Percentiles rank a stretch among this genome's conserved stretches.
Conservation (phyloP, 192 early-diverging fungal genomes). For the Jimgerdemannia flammicorona region DNA sequence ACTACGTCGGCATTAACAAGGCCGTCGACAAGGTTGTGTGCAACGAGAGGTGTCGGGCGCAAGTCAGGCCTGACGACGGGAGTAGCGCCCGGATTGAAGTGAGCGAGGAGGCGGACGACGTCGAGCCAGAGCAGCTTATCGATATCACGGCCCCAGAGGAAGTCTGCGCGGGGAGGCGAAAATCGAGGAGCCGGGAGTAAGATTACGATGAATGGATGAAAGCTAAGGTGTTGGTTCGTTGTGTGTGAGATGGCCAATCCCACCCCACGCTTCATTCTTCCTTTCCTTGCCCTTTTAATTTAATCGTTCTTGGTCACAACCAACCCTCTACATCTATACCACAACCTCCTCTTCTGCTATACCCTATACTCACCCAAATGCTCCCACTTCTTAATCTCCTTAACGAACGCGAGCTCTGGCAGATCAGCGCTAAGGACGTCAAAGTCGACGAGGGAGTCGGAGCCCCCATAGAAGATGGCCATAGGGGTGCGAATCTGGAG, state of each 20-base stretch:
- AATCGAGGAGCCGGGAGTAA: background rate
- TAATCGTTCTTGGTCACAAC: background rate
- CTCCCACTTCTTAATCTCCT: slow-evolving; percentile 71
- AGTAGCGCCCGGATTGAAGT: slow-evolving; percentile 23
- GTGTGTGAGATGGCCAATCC: background rate
- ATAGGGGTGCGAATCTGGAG: slow-evolving; percentile 81
- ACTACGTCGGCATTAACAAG: too few species aligned
- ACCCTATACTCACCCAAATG: slow-evolving; percentile 38
- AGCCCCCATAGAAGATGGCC: slow-evolving; percentile 89
- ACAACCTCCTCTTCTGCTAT: too few species aligned
- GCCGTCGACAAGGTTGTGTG: background rate
- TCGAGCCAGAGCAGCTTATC: slow-evolving; percentile 42
- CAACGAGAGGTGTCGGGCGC: too few species aligned
- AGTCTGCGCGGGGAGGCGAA: slow-evolving; percentile 19
- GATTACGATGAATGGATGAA: too few species aligned
- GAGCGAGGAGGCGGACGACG: slow-evolving; percentile 30
- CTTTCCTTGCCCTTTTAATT: background rate
- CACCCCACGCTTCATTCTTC: background rate
- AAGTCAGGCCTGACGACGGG: background rate
- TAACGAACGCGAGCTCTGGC: slow-evolving; percentile 51
- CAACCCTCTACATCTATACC: too few species aligned
- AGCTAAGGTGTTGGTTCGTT: too few species aligned
- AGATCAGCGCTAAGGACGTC: slow-evolving; percentile 47
- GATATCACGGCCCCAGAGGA: slow-evolving; percentile 45
- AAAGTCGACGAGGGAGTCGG: slow-evolving; percentile 80